These are phyloP conservation scores for Annulohypoxylon truncatum DNA, from an alignment of 2,329 filamentous ascomycete genomes.

Conservation along the genomic window DNA sequence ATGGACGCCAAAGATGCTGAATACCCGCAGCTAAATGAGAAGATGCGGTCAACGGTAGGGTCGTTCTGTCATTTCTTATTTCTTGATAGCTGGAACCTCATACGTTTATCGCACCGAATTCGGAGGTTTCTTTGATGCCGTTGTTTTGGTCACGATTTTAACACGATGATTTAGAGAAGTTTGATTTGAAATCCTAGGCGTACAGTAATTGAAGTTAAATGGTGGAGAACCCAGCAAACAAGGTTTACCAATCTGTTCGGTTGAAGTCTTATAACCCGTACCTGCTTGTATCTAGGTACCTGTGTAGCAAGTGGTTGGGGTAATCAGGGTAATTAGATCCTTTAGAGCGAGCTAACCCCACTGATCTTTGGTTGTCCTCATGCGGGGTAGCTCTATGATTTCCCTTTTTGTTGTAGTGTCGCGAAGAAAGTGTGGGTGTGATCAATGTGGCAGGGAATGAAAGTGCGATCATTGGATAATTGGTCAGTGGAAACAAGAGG, in stretches of 20 bases:
- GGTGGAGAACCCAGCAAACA: slow-evolving; percentile 1
- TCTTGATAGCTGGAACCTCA: background rate
- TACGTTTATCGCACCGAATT: background rate
- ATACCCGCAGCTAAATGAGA: background rate
- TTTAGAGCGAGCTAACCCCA: slow-evolving; percentile 28
- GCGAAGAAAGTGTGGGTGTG: background rate
- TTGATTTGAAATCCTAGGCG: background rate
- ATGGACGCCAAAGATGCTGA: background rate
- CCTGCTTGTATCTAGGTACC: background rate
- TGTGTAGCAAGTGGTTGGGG: background rate
- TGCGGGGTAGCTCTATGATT: slow-evolving; percentile 24
- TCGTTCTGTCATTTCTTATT: background rate
- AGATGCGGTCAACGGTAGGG: background rate
- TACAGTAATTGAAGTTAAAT: slow-evolving; percentile 8
- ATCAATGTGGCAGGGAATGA: background rate
- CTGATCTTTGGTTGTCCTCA: background rate
- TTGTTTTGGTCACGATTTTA: background rate
- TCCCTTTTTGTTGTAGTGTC: background rate
- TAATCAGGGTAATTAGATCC: slow-evolving; percentile 13
- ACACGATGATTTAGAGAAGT: background rate
- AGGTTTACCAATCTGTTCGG: slow-evolving; percentile 15
- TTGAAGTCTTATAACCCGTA: slow-evolving; percentile 12
- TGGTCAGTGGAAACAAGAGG: background rate
- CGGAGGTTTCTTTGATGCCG: slow-evolving; percentile 25
- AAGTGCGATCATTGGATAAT: slow-evolving; percentile 1